Conservation (phyloP, 164 flowering plant genomes). For the Santalum album region DNA sequence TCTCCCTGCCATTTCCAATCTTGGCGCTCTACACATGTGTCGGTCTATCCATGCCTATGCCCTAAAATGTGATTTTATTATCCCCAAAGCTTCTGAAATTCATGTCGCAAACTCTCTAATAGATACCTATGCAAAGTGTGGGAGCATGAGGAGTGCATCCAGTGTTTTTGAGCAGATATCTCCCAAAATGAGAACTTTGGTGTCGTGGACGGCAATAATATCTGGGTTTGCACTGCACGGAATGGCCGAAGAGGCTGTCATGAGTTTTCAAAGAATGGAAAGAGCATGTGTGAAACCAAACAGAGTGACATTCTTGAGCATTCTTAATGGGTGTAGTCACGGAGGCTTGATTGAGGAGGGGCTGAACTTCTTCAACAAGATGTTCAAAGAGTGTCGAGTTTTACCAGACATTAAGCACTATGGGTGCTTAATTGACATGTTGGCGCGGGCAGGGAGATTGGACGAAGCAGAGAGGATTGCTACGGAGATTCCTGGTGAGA, state of each 20-base stretch:
- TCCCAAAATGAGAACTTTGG: slow-evolving; percentile 20
- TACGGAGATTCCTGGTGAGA: slow-evolving; percentile 25
- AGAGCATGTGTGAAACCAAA: slow-evolving; percentile 33
- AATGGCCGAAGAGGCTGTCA: slow-evolving; percentile 39
- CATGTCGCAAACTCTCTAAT: slow-evolving; percentile 31
- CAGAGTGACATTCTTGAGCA: slow-evolving; percentile 44
- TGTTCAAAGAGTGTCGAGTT: slow-evolving; percentile 26
- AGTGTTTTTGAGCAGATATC: slow-evolving; percentile 26
- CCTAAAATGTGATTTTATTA: slow-evolving; percentile 32
- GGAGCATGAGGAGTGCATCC: slow-evolving; percentile 29
- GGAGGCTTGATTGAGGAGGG: slow-evolving; percentile 61
- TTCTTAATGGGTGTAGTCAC: slow-evolving; percentile 58
- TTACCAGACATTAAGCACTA: slow-evolving; percentile 45
- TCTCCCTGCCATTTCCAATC: slow-evolving; percentile 39
- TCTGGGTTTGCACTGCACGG: slow-evolving; percentile 49
- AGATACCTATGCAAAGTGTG: slow-evolving; percentile 37
- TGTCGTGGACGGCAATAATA: slow-evolving; percentile 47
- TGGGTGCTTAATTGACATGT: slow-evolving; percentile 47
- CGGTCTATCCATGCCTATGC: slow-evolving; percentile 37
- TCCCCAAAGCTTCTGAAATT: slow-evolving; percentile 18
- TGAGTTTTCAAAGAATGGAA: slow-evolving; percentile 34
- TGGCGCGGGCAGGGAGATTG: slow-evolving; percentile 49
- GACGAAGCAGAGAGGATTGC: slow-evolving; percentile 56
- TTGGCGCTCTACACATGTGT: slow-evolving; percentile 29
- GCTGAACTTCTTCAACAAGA: slow-evolving; percentile 34